Evolutionary conservation across 495 filamentous ascomycete genomes (phyloP), one percentile per base, ranked within the genome.

Genomic region (Jackrogersella multiformis): DNA sequence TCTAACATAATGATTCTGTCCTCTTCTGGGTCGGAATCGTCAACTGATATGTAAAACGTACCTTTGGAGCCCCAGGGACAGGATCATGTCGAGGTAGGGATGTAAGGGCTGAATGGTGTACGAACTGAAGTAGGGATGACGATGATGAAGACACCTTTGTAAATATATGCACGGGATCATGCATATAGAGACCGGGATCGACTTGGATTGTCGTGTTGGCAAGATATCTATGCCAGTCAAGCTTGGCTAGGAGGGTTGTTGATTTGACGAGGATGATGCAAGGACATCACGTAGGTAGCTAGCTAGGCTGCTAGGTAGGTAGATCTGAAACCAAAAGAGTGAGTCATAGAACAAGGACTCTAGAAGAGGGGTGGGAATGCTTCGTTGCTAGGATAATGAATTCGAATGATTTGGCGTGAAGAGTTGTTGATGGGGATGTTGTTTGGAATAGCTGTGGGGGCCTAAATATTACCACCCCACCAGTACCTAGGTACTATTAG

Each of bases 311-410:
- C n/a, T n/a, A n/a, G n/a, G n/a, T n/a, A n/a, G n/a, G 44, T 6
- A n/a, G 5, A 13, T 28, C 55, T 10, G 39, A 55, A 45, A 38
- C 38, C 54, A 61, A 44, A 36, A 4, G 10, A 48, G 44, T 73
- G 70, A 73, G 52, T 73, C 70, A 73, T 62, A 55, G 2, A n/a
- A 42, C 30, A 6, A 23, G 21, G 24, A 58, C 42, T 23, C 44
- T 45, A 48, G 4, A 1, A 23, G 7, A 46, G 20, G 13, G 9
- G 16, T 10, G n/a, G 53, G 38, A 42, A 28, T 64, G 61, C 45
- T 51, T 51, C 20, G 53, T 64, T 64, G 35, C 61, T 42, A 26
- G 61, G 61, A 64, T 51, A 12, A 64, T 15, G 24, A 15, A 21
- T 13, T 21, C 1, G 23, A 24, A 51, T 58, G 35, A 64, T 58